phyloP scores from a whole-genome alignment of 2,329 filamentous ascomycete species.

The Blastomyces emzantsi region DNA sequence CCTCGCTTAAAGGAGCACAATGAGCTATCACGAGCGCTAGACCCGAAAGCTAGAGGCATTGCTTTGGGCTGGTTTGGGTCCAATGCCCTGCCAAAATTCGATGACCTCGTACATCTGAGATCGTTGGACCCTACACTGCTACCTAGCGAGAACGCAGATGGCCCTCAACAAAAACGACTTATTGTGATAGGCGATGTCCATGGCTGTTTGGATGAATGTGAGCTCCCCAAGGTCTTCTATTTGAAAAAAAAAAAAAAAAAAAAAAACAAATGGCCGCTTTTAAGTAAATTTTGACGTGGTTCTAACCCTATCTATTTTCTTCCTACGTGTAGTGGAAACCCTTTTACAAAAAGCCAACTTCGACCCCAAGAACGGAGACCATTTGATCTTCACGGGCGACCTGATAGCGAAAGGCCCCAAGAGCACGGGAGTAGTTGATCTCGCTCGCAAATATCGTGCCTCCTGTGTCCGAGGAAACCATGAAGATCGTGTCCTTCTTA shows the following conservation, averaged over 20 bases:
- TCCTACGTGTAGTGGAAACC: constrained; percentile 33
- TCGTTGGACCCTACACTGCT: constrained; percentile 41
- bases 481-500: constrained; percentile 74
- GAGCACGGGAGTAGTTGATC: constrained; percentile 64
- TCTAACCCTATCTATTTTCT: constrained; percentile 9
- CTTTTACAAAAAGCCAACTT: constrained; percentile 62
- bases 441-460: constrained; percentile 64
- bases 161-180: constrained; percentile 47
- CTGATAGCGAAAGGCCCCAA: constrained; percentile 82
- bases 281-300: background rate
- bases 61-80: constrained; percentile 37
- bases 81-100: constrained; percentile 42
- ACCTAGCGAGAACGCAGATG: constrained; percentile 29
- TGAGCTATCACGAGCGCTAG: constrained; percentile 25
- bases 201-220: constrained; percentile 64
- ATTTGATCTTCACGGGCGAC: constrained; percentile 68
- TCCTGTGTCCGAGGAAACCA: constrained; percentile 86
- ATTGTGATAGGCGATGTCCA: constrained; percentile 88
- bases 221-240: background rate
- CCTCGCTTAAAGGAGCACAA: constrained; percentile 27
- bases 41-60: constrained; percentile 22
- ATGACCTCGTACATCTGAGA: constrained; percentile 43
- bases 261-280: background rate
- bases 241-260: background rate
- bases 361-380: constrained; percentile 51